A percentile compares a stretch with the other conserved stretches of the same genome.
Conservation (phyloP, 345 rosid species). For the Capsella bursapastoris region DNA sequence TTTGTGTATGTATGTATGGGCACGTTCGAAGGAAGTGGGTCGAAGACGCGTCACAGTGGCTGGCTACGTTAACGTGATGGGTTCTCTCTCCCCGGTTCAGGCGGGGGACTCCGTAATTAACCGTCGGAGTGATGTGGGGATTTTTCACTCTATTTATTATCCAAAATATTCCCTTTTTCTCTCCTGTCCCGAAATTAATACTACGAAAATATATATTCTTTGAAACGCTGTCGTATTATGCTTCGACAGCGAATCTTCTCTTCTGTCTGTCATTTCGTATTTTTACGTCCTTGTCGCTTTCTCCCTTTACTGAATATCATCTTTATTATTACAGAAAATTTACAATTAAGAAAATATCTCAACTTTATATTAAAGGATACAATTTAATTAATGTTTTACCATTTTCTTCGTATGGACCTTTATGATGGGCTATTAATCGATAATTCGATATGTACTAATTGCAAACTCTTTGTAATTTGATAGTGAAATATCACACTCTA, state of each 20-base stretch:
- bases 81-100: conserved; percentile 28
- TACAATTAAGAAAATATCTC: conserved; percentile 20
- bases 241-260: conserved; percentile 39
- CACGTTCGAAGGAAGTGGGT: conserved; percentile 40
- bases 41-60: conserved; percentile 19
- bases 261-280: conserved; percentile 39
- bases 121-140: conserved; percentile 23
- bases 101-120: conserved; percentile 28
- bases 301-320: neutral
- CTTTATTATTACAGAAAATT: neutral
- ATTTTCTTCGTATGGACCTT: too few species aligned
- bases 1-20: neutral
- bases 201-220: neutral
- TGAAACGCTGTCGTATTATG: conserved; percentile 40
- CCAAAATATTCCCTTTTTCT: neutral
- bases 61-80: conserved; percentile 35
- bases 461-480: rapidly evolving
- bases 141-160: conserved; percentile 9
- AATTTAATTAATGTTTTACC: neutral
- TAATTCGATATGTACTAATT: too few species aligned
- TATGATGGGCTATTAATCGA: neutral
- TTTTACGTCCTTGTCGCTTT: conserved; percentile 27
- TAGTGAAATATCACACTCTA: rapidly evolving
- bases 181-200: neutral
- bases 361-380: neutral